Evolutionary conservation across 2,329 filamentous ascomycete species (phyloP).

Genomic region (Claviceps maximensis): DNA sequence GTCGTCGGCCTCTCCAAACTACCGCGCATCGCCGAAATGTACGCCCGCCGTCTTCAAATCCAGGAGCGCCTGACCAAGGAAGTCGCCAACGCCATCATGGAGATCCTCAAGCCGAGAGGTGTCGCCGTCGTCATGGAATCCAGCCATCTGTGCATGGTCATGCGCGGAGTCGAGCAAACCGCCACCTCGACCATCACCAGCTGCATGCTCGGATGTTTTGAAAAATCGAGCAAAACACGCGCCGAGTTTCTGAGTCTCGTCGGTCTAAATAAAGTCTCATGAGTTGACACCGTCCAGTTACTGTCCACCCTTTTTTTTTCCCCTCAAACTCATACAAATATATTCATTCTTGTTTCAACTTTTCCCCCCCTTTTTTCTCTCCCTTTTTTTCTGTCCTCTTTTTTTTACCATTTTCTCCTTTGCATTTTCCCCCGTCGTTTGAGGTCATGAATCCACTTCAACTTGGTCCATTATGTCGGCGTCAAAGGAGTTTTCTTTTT

Average conservation of each 20-base stretch:
- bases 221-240: constrained; percentile 80
- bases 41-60: constrained; percentile 81
- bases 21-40: constrained; percentile 94
- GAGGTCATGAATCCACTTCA: constrained; percentile 1
- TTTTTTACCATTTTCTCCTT: background rate
- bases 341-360: too few relatives aligned
- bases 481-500: background rate
- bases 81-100: constrained; percentile 84
- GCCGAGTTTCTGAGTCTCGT: constrained; percentile 88
- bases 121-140: constrained; percentile 97
- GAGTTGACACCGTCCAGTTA: too few relatives aligned
- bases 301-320: too few relatives aligned
- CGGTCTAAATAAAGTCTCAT: constrained; percentile 36
- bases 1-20: constrained; percentile 95
- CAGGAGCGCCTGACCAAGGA: constrained; percentile 95
- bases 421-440: too few relatives aligned
- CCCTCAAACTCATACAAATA: too few relatives aligned
- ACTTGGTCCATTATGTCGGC: background rate
- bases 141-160: constrained; percentile 95
- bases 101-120: constrained; percentile 84
- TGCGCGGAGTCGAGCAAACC: constrained; percentile 95
- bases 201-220: constrained; percentile 94
- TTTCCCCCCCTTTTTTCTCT: too few relatives aligned
- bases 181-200: constrained; percentile 80
- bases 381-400: background rate